Evolutionary conservation across 75 land plant genomes (phyloP), one percentile per base, ranked within the genome.

Genomic region (Cryptomeria japonica): DNA sequence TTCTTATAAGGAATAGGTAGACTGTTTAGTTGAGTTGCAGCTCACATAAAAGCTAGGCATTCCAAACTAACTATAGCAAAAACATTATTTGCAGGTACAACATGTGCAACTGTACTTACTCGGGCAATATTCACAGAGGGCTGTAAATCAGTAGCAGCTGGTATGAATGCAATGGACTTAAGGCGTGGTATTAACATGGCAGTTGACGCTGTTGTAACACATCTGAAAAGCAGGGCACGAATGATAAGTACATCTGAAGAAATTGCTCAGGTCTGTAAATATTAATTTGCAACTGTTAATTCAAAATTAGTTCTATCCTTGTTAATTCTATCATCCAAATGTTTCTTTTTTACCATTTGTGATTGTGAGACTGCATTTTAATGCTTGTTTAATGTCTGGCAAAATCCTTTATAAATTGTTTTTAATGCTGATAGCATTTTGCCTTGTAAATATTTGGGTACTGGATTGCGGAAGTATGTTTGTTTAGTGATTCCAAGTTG

Each of bases 91-190:
- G 83, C 90, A 97, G 98, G 98, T 55, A 97, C 97, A 14, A 97
- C 97, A 12, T 94, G 95, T 91, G 97, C 98, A 37, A 97, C 98
- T 6, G 89, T 97, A 46, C 94, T 97, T 55, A 95, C 98, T 1
- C 86, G 94, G 39, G 97, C 98, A 37, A 96, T 96, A 86, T 96
- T 95, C 79, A 89, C 96, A 1, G 97, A 97, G 88, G 98, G 98
- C 16, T 95, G 97, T 89, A 97, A 97, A 89, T 96, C 96, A 61
- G 98, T 97, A 11, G 98, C 96, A 47, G 96, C 96, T 56, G 97
- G 98, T 34, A 96, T 97, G 98, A 97, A 97, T 92, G 98, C 97
- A 42, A 96, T 96, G 98, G 98, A 97, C 91, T 88, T 97, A 4
- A 90, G 98, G 68, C 91, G 97, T 38, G 98, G 98, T 38, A 97